Percentiles rank a stretch among this genome's conserved stretches.
phyloP scores from a whole-genome alignment of 129 eudicot genomes.

The Helianthus tuberosus region DNA sequence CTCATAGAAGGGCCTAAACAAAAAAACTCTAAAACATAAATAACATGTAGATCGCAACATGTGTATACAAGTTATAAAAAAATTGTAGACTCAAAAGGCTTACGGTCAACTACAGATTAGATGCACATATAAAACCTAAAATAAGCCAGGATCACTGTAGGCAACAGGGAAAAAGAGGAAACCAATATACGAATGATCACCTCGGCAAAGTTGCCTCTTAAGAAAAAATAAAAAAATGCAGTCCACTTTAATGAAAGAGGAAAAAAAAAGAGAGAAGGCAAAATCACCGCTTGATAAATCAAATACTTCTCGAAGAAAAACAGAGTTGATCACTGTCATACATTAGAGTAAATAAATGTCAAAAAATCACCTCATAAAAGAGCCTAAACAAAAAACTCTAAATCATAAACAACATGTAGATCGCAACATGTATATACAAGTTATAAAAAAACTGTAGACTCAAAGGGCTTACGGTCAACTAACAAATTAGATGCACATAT shows the following conservation, averaged over 20 bases:
- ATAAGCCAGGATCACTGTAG: conserved; percentile 32
- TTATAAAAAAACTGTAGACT: not conserved
- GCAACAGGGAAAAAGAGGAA: conserved; percentile 85
- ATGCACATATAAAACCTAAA: not conserved
- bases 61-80: not conserved
- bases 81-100: not conserved
- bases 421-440: not conserved
- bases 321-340: not conserved
- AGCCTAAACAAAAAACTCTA: not conserved
- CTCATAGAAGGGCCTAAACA: not conserved
- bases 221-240: not conserved
- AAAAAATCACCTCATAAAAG: not conserved
- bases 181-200: conserved; percentile 44
- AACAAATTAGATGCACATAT: not conserved
- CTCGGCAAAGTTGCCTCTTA: conserved; percentile 72
- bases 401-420: not conserved
- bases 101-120: conserved; percentile 10
- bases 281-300: not conserved
- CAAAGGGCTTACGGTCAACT: conserved; percentile 1
- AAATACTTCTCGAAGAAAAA: not conserved
- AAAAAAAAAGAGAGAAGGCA: conserved; percentile 1
- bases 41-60: not conserved
- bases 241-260: not conserved
- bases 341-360: no score
- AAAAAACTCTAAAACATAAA: not conserved